A percentile compares a stretch with the other conserved stretches of the same genome.
phyloP scores from a whole-genome alignment of 768 basidiomycete genomes.

The Tricholomella constricta region DNA sequence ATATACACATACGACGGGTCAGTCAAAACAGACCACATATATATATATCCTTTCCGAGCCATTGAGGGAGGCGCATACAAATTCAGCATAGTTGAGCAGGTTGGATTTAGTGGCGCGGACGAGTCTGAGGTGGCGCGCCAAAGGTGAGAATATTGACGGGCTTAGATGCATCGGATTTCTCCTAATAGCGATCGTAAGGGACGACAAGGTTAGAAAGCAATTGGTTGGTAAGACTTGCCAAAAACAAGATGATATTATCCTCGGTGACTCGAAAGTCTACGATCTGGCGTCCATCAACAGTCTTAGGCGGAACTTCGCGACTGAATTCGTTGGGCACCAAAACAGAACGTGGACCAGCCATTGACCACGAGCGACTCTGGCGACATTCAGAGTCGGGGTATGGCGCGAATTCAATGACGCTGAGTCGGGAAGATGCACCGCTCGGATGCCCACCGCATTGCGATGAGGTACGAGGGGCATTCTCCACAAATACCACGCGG shows the following conservation, averaged over 20 bases:
- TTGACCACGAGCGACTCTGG: conserved; percentile 39
- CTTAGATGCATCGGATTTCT: conserved; percentile 37
- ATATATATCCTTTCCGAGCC: no score
- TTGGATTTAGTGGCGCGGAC: conserved; percentile 27
- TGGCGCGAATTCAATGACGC: conserved; percentile 47
- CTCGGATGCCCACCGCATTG: conserved; percentile 18
- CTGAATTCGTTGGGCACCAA: conserved; percentile 44
- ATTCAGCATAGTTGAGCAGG: conserved; percentile 17
- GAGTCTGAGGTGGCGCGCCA: conserved; percentile 33
- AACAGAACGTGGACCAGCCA: conserved; percentile 40
- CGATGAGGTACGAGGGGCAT: conserved; percentile 22
- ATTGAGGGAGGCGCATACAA: no score
- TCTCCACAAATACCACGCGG: conserved; percentile 48
- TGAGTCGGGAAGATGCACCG: conserved; percentile 30
- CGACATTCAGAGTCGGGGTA: conserved; percentile 37
- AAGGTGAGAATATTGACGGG: conserved; percentile 52
- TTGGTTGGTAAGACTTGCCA: conserved; percentile 38
- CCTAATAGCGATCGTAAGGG: conserved; percentile 26
- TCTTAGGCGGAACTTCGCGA: conserved; percentile 45
- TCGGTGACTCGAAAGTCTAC: conserved; percentile 58
- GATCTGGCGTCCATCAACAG: conserved; percentile 46
- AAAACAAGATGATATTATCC: conserved; percentile 59
- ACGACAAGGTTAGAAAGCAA: background rate
- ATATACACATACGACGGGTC: no score
- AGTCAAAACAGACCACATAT: no score